Conservation (phyloP, 345 rosid species). For the Stellera chamaejasme region DNA sequence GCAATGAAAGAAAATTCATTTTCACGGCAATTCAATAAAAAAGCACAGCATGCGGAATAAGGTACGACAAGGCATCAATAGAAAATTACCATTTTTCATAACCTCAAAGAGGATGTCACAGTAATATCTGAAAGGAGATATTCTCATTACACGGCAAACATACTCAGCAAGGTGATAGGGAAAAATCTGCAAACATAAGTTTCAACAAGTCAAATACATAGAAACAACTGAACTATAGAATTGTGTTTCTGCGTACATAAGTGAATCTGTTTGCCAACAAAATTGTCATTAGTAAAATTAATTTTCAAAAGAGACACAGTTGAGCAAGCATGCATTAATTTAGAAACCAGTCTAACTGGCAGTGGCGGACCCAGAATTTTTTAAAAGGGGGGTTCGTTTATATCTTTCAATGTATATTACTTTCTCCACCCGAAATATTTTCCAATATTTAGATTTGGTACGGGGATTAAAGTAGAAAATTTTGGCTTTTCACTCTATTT, state of each 20-base stretch:
- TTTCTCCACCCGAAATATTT: no score
- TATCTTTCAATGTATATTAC: no score
- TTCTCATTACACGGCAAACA: constrained; percentile 96
- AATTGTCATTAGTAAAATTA: neutral
- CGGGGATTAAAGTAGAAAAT: no score
- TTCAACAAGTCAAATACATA: constrained; percentile 16
- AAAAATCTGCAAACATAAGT: constrained; percentile 63
- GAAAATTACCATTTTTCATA: constrained; percentile 74
- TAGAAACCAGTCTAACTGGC: no score
- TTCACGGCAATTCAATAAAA: no score
- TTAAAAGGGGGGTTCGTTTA: no score
- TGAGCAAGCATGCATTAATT: neutral
- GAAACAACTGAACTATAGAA: constrained; percentile 6
- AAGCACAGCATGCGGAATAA: no score
- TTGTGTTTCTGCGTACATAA: neutral
- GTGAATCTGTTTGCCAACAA: neutral
- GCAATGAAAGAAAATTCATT: no score
- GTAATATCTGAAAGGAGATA: constrained; percentile 96
- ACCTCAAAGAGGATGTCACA: constrained; percentile 98
- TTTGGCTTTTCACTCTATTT: no score
- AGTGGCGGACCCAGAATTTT: no score
- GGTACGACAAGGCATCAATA: neutral
- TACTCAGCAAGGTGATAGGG: constrained; percentile 96
- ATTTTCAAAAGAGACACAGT: neutral
- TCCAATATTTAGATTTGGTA: no score